Percentiles rank a stretch among this genome's conserved stretches.
phyloP scores from a whole-genome alignment of 1,139 yeast genomes.

The Suhomyces bolitotheri region DNA sequence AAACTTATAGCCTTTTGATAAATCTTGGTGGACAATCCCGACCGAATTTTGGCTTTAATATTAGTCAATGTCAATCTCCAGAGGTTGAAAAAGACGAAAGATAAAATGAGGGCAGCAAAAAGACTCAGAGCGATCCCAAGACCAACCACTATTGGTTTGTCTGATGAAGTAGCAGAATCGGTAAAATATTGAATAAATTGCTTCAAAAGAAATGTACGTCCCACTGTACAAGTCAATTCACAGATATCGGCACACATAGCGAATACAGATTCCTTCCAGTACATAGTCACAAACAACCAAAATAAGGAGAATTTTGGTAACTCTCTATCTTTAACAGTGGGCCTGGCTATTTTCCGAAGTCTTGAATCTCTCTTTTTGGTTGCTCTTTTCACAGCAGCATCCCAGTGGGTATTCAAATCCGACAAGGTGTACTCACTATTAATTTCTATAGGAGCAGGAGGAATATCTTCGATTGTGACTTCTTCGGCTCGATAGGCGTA shows the following conservation, averaged over 20 bases:
- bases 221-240: constrained; percentile 24
- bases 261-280: constrained; percentile 13
- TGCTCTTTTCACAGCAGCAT: constrained; percentile 20
- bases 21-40: constrained; percentile 32
- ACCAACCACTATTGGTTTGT: constrained; percentile 31
- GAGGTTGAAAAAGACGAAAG: constrained; percentile 30
- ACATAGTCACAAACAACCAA: constrained; percentile 20
- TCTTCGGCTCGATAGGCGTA: constrained; percentile 23
- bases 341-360: constrained; percentile 12
- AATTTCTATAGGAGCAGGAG: constrained; percentile 24
- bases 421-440: constrained; percentile 23
- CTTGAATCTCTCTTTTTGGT: constrained; percentile 13
- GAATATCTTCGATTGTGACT: constrained; percentile 26
- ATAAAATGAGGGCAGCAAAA: constrained; percentile 26
- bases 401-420: constrained; percentile 24
- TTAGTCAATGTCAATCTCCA: constrained; percentile 22
- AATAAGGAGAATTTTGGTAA: constrained; percentile 17
- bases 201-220: constrained; percentile 36
- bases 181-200: constrained; percentile 30
- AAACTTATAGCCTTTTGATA: constrained; percentile 38
- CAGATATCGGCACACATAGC: constrained; percentile 20
- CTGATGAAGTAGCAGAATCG: constrained; percentile 14
- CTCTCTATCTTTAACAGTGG: constrained; percentile 18
- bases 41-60: constrained; percentile 21
- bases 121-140: constrained; percentile 30